Conservation (phyloP, 176 grass and related monocot species). For the Musa beccarii region DNA sequence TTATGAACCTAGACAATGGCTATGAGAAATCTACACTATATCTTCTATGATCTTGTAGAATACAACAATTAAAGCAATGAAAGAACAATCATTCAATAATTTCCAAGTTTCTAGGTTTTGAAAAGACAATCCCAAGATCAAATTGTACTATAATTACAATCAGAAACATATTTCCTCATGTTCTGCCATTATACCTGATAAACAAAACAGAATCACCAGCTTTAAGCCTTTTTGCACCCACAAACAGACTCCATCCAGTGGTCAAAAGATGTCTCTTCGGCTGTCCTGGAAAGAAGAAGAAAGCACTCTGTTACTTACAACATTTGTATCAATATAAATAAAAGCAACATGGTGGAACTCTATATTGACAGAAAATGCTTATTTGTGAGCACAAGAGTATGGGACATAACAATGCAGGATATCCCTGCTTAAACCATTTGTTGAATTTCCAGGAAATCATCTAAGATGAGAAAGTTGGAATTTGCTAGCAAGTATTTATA, state of each 20-base stretch:
- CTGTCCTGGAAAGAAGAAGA: conserved; percentile 51
- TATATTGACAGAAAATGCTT: background rate
- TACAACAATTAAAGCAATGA: background rate
- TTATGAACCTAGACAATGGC: too few species aligned
- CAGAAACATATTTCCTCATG: background rate
- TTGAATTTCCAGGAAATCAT: background rate
- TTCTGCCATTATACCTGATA: conserved; percentile 49
- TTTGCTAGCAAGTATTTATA: too few species aligned
- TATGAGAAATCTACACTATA: too few species aligned
- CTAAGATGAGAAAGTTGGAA: background rate
- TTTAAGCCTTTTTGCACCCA: conserved; percentile 82
- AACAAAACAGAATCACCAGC: conserved; percentile 96
- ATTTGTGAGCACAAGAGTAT: background rate
- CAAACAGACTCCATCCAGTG: conserved; percentile 98
- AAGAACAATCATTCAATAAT: background rate
- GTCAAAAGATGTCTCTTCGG: conserved; percentile 97
- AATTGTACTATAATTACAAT: background rate
- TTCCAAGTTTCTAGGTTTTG: background rate
- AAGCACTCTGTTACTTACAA: background rate
- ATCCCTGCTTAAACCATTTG: background rate
- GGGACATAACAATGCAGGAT: background rate
- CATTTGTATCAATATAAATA: background rate
- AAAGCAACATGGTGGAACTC: background rate
- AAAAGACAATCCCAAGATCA: background rate
- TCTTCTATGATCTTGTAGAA: background rate